Percentiles rank a stretch among this genome's conserved stretches.
Conservation (phyloP, 1,284 basidiomycete species). For the Phenoliferia sp. region DNA sequence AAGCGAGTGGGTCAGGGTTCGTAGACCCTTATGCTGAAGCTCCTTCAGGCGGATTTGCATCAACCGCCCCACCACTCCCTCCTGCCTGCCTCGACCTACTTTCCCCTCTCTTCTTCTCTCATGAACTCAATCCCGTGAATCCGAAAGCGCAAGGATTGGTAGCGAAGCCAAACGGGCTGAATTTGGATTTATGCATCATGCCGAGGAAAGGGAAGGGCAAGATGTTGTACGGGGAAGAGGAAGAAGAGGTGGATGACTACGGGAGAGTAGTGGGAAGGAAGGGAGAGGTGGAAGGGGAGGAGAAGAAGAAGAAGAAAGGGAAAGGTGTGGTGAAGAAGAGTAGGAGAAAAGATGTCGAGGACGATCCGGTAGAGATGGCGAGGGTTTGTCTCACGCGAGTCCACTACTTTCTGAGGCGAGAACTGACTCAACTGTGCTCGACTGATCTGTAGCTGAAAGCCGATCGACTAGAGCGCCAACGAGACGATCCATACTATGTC, state of each 20-base stretch:
- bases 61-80: constrained; percentile 13
- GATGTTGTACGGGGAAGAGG: constrained; percentile 22
- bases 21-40: too few relatives aligned
- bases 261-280: constrained; percentile 38
- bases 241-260: constrained; percentile 40
- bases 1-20: too few relatives aligned
- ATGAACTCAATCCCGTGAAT: constrained; percentile 83
- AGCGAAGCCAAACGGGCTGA: constrained; percentile 71
- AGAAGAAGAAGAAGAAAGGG: constrained; percentile 35
- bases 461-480: constrained; percentile 45
- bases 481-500: constrained; percentile 54
- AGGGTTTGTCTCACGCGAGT: constrained; percentile 20
- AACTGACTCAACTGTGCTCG: constrained; percentile 44
- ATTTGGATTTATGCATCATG: constrained; percentile 80
- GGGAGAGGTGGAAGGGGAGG: constrained; percentile 33
- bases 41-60: constrained; percentile 10
- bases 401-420: neutral
- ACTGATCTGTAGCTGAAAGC: constrained; percentile 53
- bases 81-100: constrained; percentile 88
- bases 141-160: constrained; percentile 73
- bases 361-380: constrained; percentile 29
- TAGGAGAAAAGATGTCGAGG: constrained; percentile 50
- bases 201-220: constrained; percentile 40
- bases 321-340: constrained; percentile 47
- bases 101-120: constrained; percentile 68